Evolutionary conservation across 257 asterid genomes (phyloP), one percentile per base, ranked within the genome.

Genomic region (Nyctanthes arbortristis): DNA sequence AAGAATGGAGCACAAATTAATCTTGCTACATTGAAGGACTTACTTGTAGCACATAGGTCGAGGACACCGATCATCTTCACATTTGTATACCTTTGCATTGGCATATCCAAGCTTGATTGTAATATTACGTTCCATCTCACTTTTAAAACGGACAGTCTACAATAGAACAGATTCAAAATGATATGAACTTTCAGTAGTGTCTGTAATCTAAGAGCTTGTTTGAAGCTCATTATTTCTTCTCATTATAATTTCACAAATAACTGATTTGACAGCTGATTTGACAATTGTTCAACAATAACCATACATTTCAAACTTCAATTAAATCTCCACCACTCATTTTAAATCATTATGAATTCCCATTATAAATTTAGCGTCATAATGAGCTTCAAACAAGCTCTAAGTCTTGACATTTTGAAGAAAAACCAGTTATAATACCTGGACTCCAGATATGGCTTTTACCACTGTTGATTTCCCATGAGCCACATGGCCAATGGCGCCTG

Each of bases 21-120:
- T n/a, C n/a, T n/a, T n/a, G n/a, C 16, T 30, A 73, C 33, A 43
- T 63, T 27, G 8, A n/a, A 54, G 25, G 36, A 70, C 96, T 82
- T 88, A 94, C 99, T 91, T 91, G 86, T 91, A 94, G 88, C 96
- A 89, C 87, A 79, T 79, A 28, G 99, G 99, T 52, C 99, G 92
- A 65, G 97, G 96, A 79, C 98, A 92, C 31, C 79, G 83, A 29
- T 91, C 99, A 63, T 91, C 98, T 72, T 91, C 99, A 61, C 99
- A 94, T 77, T 85, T 87, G 79, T 91, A 94, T 69, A 94, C 84
- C 89, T 94, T 94, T 3, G 98, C 99, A 84, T 94, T 94, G 71
- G 99, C 99, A 80, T 94, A 94, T 52, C 99, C 99, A 73, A 94
- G 99, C 85, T 94, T 94, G 72, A 94, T 94, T 0, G 99, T 94